Evolutionary conservation across 345 rosid species (phyloP), one percentile per base, ranked within the genome.

Genomic region (Arabis alpina): DNA sequence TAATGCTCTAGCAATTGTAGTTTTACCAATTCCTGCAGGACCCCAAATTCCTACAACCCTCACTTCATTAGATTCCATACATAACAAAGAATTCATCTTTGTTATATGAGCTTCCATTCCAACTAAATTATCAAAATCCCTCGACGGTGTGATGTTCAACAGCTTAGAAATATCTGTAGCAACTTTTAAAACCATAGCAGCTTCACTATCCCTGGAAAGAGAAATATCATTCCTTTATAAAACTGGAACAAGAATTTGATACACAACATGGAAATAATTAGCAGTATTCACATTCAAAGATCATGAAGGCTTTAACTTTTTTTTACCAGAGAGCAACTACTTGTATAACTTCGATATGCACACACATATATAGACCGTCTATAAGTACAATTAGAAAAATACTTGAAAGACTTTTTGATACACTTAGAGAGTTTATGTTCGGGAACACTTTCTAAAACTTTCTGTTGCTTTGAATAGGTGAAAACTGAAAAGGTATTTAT

Each of bases 1-100:
- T 16, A 62, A 4, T 2, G 54, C 54, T 62, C 67, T 62, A 30
- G 67, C 54, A 2, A 62, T 62, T 30, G 67, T 62, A 28, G 67
- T 62, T 62, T 62, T 62, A 2, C 54, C 67, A 30, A 47, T 47
- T n/a, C 67, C 67, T 8, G 66, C 66, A 10, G 66, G 66, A 10
- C 66, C 66, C 66, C 66, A 62, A 0, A 62, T 62, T 11, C 66
- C 66, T 11, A 47, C 43, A 3, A 47, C 15, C 39, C 16, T 62
- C n/a, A 7, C 28, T 1, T 62, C 16, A 16, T 34, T 9, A 2
- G 67, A 47, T 47, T 47, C 67, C 10, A 62, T 32, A 8, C 19
- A 9, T 34, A 62, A 47, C 54, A 28, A 16, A 6, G 30, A 30
- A 11, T 16, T 10, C 54, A 47, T 32, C 16, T 62, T 34, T 62